Conservation (phyloP, 495 filamentous ascomycete genomes). For the Friedmanniomyces endolithicus region DNA sequence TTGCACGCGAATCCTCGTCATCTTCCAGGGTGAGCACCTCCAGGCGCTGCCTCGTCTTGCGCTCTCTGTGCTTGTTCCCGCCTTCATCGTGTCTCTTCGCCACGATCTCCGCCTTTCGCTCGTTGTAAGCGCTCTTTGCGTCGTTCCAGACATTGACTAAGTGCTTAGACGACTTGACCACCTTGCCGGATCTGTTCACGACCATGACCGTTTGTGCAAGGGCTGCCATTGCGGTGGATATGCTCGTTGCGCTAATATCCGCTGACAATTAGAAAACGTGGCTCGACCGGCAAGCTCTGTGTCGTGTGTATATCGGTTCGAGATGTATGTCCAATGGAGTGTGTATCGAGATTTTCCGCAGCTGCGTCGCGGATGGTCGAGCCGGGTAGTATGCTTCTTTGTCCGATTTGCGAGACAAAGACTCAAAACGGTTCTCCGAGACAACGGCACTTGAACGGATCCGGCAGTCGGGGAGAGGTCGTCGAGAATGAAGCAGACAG, state of each 20-base stretch:
- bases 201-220: constrained; percentile 70
- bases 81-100: constrained; percentile 47
- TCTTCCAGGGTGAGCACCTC: constrained; percentile 41
- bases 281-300: constrained; percentile 5
- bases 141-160: constrained; percentile 72
- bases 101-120: constrained; percentile 65
- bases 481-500: too few species aligned
- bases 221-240: constrained; percentile 13
- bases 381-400: neutral
- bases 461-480: too few species aligned
- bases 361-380: neutral
- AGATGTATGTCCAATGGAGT: neutral
- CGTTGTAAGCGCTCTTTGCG: constrained; percentile 70
- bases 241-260: neutral
- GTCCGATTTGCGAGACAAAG: neutral
- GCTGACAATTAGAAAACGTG: neutral
- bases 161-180: constrained; percentile 56
- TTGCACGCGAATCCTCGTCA: constrained; percentile 29
- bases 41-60: constrained; percentile 38
- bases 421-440: neutral
- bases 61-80: constrained; percentile 33
- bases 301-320: neutral
- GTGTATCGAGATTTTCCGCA: neutral
- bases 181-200: constrained; percentile 83
- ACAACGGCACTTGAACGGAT: neutral